These are phyloP conservation scores for Suillus variegatus DNA, from an alignment of 768 basidiomycete genomes.

Conservation along the genomic window DNA sequence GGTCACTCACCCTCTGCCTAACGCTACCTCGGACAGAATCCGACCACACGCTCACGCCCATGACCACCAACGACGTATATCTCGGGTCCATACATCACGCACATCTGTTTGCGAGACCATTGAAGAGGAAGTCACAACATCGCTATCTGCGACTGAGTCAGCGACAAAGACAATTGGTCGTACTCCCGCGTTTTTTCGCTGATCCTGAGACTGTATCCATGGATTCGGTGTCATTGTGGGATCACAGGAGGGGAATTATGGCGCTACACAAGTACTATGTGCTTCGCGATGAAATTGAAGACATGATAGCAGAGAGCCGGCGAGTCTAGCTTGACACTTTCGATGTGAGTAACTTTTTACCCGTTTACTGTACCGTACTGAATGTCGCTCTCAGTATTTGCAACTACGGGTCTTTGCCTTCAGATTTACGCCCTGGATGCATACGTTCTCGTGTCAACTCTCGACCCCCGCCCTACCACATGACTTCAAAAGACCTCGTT, in stretches of 20 bases:
- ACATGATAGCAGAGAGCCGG: slow-evolving; percentile 66
- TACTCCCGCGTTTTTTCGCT: slow-evolving; percentile 51
- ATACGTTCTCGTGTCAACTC: slow-evolving; percentile 69
- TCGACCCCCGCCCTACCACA: slow-evolving; percentile 71
- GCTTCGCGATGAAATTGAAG: slow-evolving; percentile 66
- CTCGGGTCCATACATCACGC: too few relatives aligned
- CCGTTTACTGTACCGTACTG: slow-evolving; percentile 9
- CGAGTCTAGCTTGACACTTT: slow-evolving; percentile 68
- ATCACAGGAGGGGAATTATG: slow-evolving; percentile 67
- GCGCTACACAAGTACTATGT: slow-evolving; percentile 69
- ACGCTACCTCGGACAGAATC: too few relatives aligned
- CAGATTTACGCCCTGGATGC: slow-evolving; percentile 66
- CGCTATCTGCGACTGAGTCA: too few relatives aligned
- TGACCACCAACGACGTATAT: too few relatives aligned
- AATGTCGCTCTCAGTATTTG: slow-evolving; percentile 51
- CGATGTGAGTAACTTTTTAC: slow-evolving; percentile 56
- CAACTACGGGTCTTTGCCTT: slow-evolving; percentile 70
- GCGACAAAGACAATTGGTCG: slow-evolving; percentile 29
- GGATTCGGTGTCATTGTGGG: slow-evolving; percentile 53
- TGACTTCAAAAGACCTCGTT: slow-evolving; percentile 48
- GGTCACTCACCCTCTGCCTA: too few relatives aligned
- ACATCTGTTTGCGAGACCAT: too few relatives aligned
- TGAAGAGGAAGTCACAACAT: too few relatives aligned
- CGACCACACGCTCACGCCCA: too few relatives aligned
- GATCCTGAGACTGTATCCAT: slow-evolving; percentile 52